Evolutionary conservation across 2,329 filamentous ascomycete species (phyloP).

Genomic region (Colletotrichum agaves): DNA sequence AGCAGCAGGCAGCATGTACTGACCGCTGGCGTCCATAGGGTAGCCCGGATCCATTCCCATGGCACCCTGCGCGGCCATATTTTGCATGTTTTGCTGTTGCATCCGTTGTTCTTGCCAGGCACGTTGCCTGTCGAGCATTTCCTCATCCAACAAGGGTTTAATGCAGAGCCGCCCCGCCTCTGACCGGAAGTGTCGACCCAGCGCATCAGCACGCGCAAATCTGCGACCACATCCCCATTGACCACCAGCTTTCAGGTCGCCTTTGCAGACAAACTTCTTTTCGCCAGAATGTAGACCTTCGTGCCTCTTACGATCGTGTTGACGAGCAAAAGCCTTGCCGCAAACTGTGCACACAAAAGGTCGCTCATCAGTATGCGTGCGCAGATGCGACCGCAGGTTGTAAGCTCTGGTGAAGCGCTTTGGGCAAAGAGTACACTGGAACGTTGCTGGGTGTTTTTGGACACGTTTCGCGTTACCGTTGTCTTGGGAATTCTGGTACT

Average conservation of each 20-base stretch:
- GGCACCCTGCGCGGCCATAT: constrained; percentile 61
- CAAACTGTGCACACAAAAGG: constrained; percentile 98
- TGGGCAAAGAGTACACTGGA: constrained; percentile 92
- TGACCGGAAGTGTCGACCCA: constrained; percentile 93
- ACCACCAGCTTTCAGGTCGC: constrained; percentile 83
- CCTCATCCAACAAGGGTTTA: constrained; percentile 95
- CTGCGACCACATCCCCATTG: constrained; percentile 94
- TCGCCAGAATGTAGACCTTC: constrained; percentile 96
- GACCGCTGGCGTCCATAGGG: constrained; percentile 65
- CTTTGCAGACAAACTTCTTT: constrained; percentile 98
- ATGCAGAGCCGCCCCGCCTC: constrained; percentile 97
- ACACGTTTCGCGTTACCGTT: constrained; percentile 78
- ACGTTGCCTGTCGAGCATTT: constrained; percentile 84
- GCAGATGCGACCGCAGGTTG: constrained; percentile 92
- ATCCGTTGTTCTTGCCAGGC: constrained; percentile 78
- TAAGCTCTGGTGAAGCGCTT: constrained; percentile 97
- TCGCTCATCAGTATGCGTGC: constrained; percentile 96
- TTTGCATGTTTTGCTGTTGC: constrained; percentile 72
- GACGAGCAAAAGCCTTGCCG: constrained; percentile 95
- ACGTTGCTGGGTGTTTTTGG: constrained; percentile 97
- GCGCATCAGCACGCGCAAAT: constrained; percentile 93
- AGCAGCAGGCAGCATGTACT: constrained; percentile 83
- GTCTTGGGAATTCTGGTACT: constrained; percentile 75
- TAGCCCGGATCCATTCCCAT: constrained; percentile 71
- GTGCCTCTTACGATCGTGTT: constrained; percentile 97